Conservation (phyloP, 768 basidiomycete genomes). For the Rhodotorula diobovata region DNA sequence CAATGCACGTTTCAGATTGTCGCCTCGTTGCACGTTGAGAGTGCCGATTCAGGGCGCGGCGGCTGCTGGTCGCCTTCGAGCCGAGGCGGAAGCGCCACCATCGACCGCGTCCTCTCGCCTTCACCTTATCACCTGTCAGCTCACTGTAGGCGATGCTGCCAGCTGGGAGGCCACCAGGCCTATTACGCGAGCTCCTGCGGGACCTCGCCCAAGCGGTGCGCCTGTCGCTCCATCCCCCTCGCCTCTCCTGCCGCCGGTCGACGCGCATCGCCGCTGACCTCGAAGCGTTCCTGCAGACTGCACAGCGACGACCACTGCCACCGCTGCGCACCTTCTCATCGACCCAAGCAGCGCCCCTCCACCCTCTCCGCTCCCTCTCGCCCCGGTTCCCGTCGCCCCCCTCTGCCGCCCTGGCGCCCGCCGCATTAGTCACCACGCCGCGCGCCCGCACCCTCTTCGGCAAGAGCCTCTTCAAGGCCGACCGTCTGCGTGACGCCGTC, state of each 20-base stretch:
- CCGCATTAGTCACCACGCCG: neutral
- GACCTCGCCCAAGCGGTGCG: conserved; percentile 26
- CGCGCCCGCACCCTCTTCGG: neutral
- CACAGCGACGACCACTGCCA: neutral
- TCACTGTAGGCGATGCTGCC: conserved; percentile 26
- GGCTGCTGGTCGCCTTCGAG: too few relatives aligned
- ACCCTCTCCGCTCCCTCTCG: neutral
- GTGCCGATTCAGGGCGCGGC: too few relatives aligned
- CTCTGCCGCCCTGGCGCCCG: neutral
- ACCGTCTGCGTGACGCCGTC: conserved; percentile 6
- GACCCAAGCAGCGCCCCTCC: neutral
- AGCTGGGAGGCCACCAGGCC: neutral
- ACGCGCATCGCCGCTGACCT: neutral
- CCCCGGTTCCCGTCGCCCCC: neutral
- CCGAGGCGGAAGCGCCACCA: neutral
- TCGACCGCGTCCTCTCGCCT: neutral
- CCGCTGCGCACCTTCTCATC: conserved; percentile 15
- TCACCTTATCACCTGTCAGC: neutral
- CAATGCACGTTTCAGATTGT: too few relatives aligned
- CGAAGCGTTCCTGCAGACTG: neutral
- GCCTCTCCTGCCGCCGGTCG: neutral
- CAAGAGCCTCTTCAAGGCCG: neutral
- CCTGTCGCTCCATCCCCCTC: neutral
- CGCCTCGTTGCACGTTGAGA: too few relatives aligned
- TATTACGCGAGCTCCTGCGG: conserved; percentile 7